Percentiles rank a stretch among this genome's conserved stretches.
Evolutionary conservation across 169 alveolate species (phyloP).

Genomic region (Babesia ovis): DNA sequence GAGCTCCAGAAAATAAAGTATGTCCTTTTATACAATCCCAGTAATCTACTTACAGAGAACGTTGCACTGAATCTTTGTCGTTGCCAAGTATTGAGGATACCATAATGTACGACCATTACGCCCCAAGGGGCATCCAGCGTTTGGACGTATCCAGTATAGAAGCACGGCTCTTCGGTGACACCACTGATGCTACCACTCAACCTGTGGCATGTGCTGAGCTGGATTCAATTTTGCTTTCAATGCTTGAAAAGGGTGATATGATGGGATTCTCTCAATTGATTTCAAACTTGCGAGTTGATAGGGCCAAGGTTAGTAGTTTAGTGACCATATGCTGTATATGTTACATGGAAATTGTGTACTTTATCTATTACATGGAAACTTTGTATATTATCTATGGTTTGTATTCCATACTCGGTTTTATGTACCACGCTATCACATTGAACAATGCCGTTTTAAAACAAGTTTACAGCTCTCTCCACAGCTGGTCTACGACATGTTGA

Average conservation of each 20-base stretch:
- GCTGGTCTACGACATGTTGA: constrained; percentile 14
- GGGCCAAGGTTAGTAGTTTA: constrained; percentile 11
- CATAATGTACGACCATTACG: constrained; percentile 39
- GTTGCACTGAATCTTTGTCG: not conserved
- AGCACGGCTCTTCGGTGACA: constrained; percentile 4
- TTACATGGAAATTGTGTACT: no score
- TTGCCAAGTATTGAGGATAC: no score
- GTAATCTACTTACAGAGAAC: not conserved
- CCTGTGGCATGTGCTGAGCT: not conserved
- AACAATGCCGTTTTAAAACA: not conserved
- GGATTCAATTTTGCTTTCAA: not conserved
- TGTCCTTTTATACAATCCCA: not conserved
- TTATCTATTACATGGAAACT: no score
- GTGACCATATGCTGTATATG: not conserved
- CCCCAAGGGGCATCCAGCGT: constrained; percentile 17
- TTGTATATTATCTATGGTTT: not conserved
- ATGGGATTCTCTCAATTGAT: constrained; percentile 1
- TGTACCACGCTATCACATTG: not conserved
- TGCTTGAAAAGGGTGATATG: constrained; percentile 19
- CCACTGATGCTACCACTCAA: not conserved
- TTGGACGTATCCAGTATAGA: constrained; percentile 37
- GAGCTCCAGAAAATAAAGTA: not conserved
- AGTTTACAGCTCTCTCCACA: constrained; percentile 3
- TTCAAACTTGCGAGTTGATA: not conserved
- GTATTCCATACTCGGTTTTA: not conserved